These are phyloP conservation scores for Castanopsis chinensis DNA, from an alignment of 306 rosid genomes.

Conservation along the genomic window DNA sequence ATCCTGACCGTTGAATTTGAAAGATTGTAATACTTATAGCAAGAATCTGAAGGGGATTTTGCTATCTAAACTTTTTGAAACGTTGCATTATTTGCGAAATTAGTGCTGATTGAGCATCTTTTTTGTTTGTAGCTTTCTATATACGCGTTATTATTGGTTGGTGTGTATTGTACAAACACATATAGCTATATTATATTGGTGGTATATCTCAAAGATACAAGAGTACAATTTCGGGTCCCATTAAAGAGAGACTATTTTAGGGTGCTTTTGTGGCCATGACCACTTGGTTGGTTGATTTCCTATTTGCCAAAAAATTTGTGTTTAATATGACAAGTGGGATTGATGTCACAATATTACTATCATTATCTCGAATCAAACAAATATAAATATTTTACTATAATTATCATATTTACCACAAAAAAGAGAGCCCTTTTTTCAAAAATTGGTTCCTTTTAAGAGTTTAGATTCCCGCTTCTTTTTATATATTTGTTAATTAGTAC, in stretches of 20 bases:
- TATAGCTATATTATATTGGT: background rate
- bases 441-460: background rate
- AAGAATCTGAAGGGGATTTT: constrained; percentile 11
- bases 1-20: background rate
- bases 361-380: no score
- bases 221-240: constrained; percentile 7
- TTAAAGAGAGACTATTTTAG: background rate
- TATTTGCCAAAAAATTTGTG: background rate
- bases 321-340: constrained; percentile 5
- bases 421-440: background rate
- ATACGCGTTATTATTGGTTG: background rate
- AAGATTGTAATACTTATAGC: background rate
- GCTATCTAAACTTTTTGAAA: constrained; percentile 4
- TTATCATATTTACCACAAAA: background rate
- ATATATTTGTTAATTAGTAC: background rate
- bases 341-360: constrained; percentile 3
- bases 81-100: background rate
- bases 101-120: constrained; percentile 26
- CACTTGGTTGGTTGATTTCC: constrained; percentile 6
- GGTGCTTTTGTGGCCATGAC: constrained; percentile 11
- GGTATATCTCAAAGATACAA: background rate
- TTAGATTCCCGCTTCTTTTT: background rate
- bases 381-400: background rate
- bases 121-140: background rate
- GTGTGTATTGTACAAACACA: background rate